Evolutionary conservation across 2,329 filamentous ascomycete species (phyloP).

Genomic region (Mollisia scopiformis): DNA sequence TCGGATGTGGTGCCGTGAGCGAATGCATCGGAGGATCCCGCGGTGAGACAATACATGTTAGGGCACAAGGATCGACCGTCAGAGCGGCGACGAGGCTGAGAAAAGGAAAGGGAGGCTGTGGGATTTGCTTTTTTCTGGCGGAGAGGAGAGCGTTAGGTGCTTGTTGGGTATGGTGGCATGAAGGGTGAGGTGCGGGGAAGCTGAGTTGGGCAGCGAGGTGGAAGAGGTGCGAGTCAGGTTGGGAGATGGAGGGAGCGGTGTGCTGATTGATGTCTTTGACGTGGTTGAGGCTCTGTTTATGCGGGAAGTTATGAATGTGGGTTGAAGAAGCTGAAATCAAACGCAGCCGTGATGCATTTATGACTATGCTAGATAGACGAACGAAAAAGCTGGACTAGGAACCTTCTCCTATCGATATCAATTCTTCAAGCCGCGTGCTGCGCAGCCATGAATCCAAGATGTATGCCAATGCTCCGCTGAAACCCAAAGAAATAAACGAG

Average conservation of each 20-base stretch:
- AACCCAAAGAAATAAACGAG: too few species aligned
- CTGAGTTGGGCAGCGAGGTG: background rate
- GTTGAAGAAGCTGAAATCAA: background rate
- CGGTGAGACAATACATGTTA: background rate
- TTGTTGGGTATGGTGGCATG: background rate
- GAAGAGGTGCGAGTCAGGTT: too few species aligned
- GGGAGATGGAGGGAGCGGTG: too few species aligned
- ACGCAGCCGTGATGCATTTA: too few species aligned
- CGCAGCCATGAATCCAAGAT: too few species aligned
- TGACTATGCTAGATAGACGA: too few species aligned
- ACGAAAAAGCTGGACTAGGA: too few species aligned
- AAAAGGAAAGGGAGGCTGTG: background rate
- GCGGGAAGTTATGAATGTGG: background rate
- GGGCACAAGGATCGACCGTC: background rate
- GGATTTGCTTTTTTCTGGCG: background rate
- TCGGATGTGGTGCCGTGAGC: background rate
- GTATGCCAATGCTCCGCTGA: too few species aligned
- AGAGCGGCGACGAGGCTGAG: conserved; percentile 1
- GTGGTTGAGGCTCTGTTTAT: too few species aligned
- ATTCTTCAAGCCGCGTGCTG: too few species aligned
- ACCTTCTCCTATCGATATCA: too few species aligned
- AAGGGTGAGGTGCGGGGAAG: background rate
- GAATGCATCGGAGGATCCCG: background rate
- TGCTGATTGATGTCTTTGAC: too few species aligned
- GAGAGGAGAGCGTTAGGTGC: background rate